Evolutionary conservation across 2,329 filamentous ascomycete genomes (phyloP).

Genomic region (Aureobasidium zeae): DNA sequence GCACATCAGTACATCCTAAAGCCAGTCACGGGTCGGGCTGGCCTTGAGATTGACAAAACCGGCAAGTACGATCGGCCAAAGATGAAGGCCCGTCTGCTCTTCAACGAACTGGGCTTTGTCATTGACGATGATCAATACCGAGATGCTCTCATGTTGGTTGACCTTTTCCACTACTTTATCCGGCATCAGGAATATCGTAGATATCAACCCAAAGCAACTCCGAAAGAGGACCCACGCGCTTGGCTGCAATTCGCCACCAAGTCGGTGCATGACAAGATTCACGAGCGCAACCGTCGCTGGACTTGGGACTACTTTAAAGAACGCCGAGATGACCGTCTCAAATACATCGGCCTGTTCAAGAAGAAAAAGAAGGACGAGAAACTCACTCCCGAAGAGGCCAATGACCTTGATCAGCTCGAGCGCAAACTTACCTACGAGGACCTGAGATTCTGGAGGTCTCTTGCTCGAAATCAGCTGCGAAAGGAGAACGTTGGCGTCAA

Average conservation of each 20-base stretch:
- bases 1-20: slow-evolving; percentile 90
- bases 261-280: slow-evolving; percentile 85
- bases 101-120: slow-evolving; percentile 97
- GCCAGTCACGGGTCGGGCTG: slow-evolving; percentile 89
- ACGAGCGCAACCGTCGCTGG: slow-evolving; percentile 86
- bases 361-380: slow-evolving; percentile 67
- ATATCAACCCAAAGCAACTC: slow-evolving; percentile 72
- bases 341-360: slow-evolving; percentile 93
- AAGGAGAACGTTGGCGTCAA: slow-evolving; percentile 91
- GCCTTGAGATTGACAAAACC: slow-evolving; percentile 90
- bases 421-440: slow-evolving; percentile 89
- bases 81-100: slow-evolving; percentile 81
- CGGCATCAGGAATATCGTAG: slow-evolving; percentile 96
- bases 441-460: slow-evolving; percentile 88
- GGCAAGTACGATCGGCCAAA: slow-evolving; percentile 70
- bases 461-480: slow-evolving; percentile 86
- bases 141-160: slow-evolving; percentile 94
- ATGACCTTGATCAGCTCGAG: slow-evolving; percentile 68
- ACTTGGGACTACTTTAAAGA: slow-evolving; percentile 95
- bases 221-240: slow-evolving; percentile 82
- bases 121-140: slow-evolving; percentile 96
- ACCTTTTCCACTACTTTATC: slow-evolving; percentile 97
- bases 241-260: slow-evolving; percentile 90
- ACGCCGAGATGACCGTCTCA: slow-evolving; percentile 75
- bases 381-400: slow-evolving; percentile 58